Conservation (phyloP, 1,139 yeast genomes). For the Suhomyces bokatorum region DNA sequence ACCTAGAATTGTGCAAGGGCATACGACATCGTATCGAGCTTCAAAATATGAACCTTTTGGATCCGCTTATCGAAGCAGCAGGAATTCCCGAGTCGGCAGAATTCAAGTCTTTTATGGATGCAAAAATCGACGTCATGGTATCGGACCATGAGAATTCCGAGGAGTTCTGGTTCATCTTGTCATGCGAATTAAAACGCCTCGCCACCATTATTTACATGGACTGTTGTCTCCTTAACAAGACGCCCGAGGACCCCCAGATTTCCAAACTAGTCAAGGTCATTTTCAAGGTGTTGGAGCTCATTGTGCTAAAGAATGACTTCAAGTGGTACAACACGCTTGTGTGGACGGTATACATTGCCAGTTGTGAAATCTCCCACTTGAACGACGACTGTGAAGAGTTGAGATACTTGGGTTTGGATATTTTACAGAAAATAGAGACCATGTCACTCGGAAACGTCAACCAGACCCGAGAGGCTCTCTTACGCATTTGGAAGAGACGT, state of each 20-base stretch:
- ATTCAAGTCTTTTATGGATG: slow-evolving; percentile 10
- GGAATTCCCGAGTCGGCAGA: slow-evolving; percentile 3
- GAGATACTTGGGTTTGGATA: slow-evolving; percentile 26
- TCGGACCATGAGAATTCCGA: slow-evolving; percentile 17
- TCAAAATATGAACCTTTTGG: slow-evolving; percentile 16
- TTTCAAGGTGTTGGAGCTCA: slow-evolving; percentile 22
- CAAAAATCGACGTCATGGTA: slow-evolving; percentile 13
- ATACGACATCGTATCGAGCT: slow-evolving; percentile 12
- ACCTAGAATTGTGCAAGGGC: slow-evolving; percentile 11
- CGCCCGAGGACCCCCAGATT: slow-evolving; percentile 20
- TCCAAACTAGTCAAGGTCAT: slow-evolving; percentile 19
- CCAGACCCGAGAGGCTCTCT: slow-evolving; percentile 23
- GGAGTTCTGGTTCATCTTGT: slow-evolving; percentile 28
- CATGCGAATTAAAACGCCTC: slow-evolving; percentile 31
- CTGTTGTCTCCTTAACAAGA: slow-evolving; percentile 24
- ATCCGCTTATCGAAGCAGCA: slow-evolving; percentile 12
- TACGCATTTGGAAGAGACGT: slow-evolving; percentile 30
- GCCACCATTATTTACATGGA: slow-evolving; percentile 28
- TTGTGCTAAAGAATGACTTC: slow-evolving; percentile 28
- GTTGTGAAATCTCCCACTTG: slow-evolving; percentile 25
- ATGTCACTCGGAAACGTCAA: slow-evolving; percentile 30
- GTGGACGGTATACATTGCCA: slow-evolving; percentile 30
- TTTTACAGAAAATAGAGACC: slow-evolving; percentile 26
- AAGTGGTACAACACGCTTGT: slow-evolving; percentile 28
- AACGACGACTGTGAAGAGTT: slow-evolving; percentile 26